Evolutionary conservation across 768 basidiomycete genomes (phyloP).

Genomic region (Suillus decipiens): DNA sequence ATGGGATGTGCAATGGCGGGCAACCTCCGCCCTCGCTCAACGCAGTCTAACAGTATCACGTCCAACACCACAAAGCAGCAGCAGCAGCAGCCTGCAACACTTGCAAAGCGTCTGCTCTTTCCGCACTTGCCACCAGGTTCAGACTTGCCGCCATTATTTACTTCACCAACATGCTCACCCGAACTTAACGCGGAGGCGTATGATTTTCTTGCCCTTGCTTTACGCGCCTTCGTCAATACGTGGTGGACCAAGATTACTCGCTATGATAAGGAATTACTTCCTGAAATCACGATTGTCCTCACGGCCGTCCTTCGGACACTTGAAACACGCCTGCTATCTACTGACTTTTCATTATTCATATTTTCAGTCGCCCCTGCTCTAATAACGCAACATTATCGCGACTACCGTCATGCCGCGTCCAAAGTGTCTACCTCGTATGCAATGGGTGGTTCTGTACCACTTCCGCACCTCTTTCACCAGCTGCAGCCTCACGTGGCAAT

Average conservation of each 20-base stretch:
- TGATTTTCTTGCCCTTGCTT: conserved; percentile 76
- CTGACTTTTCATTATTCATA: conserved; percentile 62
- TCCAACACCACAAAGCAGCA: conserved; percentile 18
- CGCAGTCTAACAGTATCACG: conserved; percentile 19
- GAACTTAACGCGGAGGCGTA: conserved; percentile 62
- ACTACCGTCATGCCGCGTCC: conserved; percentile 68
- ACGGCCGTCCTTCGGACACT: conserved; percentile 58
- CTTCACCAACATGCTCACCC: conserved; percentile 41
- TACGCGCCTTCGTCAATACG: conserved; percentile 76
- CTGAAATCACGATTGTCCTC: conserved; percentile 64
- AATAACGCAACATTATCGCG: conserved; percentile 73
- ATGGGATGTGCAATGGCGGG: conserved; percentile 9
- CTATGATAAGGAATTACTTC: conserved; percentile 82
- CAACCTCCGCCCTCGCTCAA: conserved; percentile 18
- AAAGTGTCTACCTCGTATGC: conserved; percentile 75
- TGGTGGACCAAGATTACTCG: conserved; percentile 88
- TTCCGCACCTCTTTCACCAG: conserved; percentile 73
- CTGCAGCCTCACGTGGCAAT: conserved; percentile 87
- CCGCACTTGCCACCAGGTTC: conserved; percentile 46
- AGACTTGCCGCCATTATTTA: conserved; percentile 56
- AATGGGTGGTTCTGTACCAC: conserved; percentile 58
- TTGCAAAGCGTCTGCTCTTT: conserved; percentile 65
- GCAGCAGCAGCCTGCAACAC: conserved; percentile 35
- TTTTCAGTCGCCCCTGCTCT: conserved; percentile 64
- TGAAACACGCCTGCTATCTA: conserved; percentile 53